phyloP scores from a whole-genome alignment of 148 eudicot genomes.

The Fallopia convolvulus region DNA sequence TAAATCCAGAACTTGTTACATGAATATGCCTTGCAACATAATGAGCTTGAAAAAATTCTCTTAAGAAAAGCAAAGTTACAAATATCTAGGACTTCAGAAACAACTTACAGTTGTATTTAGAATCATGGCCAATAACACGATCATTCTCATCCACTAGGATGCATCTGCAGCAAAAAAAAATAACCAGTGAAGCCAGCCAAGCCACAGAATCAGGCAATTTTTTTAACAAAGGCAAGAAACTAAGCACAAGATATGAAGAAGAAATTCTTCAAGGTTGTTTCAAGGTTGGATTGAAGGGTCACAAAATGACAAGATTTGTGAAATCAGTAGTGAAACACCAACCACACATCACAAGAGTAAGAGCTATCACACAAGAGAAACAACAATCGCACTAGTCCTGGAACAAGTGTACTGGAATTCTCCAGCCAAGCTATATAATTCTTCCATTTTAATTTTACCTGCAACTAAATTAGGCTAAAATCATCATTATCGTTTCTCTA shows the following conservation, averaged over 20 bases:
- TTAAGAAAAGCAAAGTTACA: neutral
- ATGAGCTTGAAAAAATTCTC: neutral
- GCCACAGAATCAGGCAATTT: neutral
- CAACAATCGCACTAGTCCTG: neutral
- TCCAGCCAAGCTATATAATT: neutral
- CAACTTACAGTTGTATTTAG: slow-evolving; percentile 93
- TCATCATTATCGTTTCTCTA: neutral
- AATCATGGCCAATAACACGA: slow-evolving; percentile 77
- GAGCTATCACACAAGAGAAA: neutral
- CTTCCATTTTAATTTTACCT: neutral
- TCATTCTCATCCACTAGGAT: slow-evolving; percentile 95
- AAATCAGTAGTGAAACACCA: neutral
- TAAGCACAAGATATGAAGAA: neutral
- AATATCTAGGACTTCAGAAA: neutral
- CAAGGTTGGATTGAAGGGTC: neutral
- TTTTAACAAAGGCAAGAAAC: neutral
- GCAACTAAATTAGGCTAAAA: neutral
- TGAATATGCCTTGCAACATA: too few relatives aligned
- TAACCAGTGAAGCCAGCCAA: neutral
- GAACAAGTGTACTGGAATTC: neutral
- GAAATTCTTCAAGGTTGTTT: neutral
- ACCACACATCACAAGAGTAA: neutral
- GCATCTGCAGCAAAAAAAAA: slow-evolving; percentile 47
- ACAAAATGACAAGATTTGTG: neutral
- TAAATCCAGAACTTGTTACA: neutral